Base-by-base conservation (phyloP, 148 eudicot genomes). In the Dysphania ambrosioides region DNA sequence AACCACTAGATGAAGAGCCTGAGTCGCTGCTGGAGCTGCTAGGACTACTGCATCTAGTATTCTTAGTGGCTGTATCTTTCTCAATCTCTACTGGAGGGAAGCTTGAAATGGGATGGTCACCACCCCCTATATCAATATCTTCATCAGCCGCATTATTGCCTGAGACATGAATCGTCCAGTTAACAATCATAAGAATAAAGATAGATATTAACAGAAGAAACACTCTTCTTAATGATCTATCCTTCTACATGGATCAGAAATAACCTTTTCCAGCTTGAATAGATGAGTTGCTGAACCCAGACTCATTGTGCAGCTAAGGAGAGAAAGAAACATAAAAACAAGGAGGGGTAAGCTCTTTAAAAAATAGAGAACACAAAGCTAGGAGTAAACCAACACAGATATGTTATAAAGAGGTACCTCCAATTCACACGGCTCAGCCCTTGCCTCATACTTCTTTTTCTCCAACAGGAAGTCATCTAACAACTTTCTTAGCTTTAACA, bases 71-170 rank as follows among this genome's bases (percentile, higher is more conserved):
- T 29, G 77, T 70, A 73, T 88, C 96, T 82, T 86, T 91, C 66
- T 90, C 93, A 35, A 86, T 88, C 82, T 87, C 85, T 44, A 88
- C 84, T 5, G 93, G 88, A 44, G 94, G 88, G 75, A 80, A 89
- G 81, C 94, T 85, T 47, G 93, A 88, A 65, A 87, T 80, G n/a
- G 97, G 95, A 59, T 87, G 86, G 70, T 91, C 98, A 82, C 82
- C 85, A 71, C 90, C 97, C 76, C 90, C 93, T 79, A 93, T 91
- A 79, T 91, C 98, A 61, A 89, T 83, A 74, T 91, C 95, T 75
- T 89, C 98, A 8, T 93, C 95, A 65, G 70, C 80, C 18, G 76
- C 79, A 61, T 91, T 95, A 70, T 86, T 83, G 60, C 84, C 98
- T 91, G 84, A 80, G 64, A 77, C 21, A 72, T 2, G 24, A 32